Evolutionary conservation across 2,329 filamentous ascomycete species (phyloP).

Genomic region (Colletotrichum tanaceti): DNA sequence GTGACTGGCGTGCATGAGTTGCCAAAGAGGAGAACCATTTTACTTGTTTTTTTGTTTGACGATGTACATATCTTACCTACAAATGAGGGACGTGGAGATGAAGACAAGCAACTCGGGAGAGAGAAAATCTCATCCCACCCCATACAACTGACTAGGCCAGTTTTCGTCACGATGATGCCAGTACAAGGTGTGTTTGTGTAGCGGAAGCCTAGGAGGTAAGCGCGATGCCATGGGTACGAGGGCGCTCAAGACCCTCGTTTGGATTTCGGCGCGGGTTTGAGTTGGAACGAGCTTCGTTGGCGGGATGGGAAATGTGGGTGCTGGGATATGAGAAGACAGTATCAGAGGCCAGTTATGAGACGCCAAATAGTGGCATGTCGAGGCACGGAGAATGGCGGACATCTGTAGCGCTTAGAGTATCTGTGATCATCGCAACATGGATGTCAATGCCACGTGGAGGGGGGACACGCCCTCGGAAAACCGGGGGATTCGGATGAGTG

Average conservation of each 20-base stretch:
- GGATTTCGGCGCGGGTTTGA: background rate
- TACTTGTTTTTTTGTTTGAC: slow-evolving; percentile 2
- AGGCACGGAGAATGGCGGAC: background rate
- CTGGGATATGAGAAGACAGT: background rate
- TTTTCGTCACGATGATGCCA: too few species aligned
- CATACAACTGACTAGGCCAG: background rate
- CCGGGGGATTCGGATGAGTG: background rate
- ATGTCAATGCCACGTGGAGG: background rate
- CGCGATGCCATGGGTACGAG: too few species aligned
- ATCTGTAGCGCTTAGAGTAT: background rate
- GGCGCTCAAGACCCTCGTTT: background rate
- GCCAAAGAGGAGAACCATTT: background rate
- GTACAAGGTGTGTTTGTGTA: background rate
- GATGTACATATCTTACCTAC: slow-evolving; percentile 10
- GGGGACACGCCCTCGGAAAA: background rate
- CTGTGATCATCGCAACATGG: background rate
- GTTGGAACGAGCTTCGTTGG: background rate
- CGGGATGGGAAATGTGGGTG: background rate
- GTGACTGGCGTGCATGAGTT: background rate
- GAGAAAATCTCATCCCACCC: background rate
- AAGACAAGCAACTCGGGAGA: slow-evolving; percentile 24
- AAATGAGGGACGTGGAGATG: slow-evolving; percentile 11
- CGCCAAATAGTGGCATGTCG: background rate
- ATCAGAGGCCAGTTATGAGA: too few species aligned
- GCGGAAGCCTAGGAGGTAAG: too few species aligned